These are phyloP conservation scores for Thermomyces lanuginosus DNA, from an alignment of 2,329 filamentous ascomycete genomes.

Conservation along the genomic window DNA sequence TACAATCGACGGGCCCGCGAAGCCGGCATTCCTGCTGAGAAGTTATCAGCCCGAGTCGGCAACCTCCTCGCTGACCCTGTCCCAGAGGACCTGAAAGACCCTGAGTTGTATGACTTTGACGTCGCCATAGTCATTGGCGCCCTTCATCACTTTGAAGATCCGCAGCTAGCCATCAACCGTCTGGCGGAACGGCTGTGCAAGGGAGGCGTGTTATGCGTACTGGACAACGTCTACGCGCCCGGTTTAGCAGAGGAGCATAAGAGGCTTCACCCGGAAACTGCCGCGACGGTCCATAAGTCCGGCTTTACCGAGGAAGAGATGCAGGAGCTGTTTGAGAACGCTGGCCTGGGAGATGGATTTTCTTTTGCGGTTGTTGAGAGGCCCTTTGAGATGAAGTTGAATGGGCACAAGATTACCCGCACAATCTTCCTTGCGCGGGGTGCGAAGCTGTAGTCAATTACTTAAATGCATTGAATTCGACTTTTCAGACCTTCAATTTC, in stretches of 20 bases:
- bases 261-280: slow-evolving; percentile 18
- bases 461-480: too few species aligned
- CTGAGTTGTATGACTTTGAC: slow-evolving; percentile 55
- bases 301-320: slow-evolving; percentile 49
- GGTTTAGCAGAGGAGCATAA: slow-evolving; percentile 8
- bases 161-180: slow-evolving; percentile 40
- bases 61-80: slow-evolving; percentile 39
- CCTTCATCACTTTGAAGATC: slow-evolving; percentile 53
- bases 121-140: slow-evolving; percentile 46
- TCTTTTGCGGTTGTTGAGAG: slow-evolving; percentile 38
- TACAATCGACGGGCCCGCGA: slow-evolving; percentile 48
- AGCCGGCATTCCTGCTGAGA: slow-evolving; percentile 31
- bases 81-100: slow-evolving; percentile 40
- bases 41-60: slow-evolving; percentile 42
- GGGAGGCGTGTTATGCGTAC: slow-evolving; percentile 50
- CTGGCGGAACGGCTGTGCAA: slow-evolving; percentile 46
- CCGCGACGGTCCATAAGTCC: slow-evolving; percentile 44
- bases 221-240: slow-evolving; percentile 48
- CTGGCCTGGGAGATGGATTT: slow-evolving; percentile 44
- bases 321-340: slow-evolving; percentile 44
- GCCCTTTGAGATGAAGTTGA: slow-evolving; percentile 30
- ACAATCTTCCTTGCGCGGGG: slow-evolving; percentile 19
- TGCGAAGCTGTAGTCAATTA: slow-evolving; percentile 9
- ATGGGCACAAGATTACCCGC: slow-evolving; percentile 12
- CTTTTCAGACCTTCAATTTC: too few species aligned